Base-by-base conservation (phyloP, 768 basidiomycete species). In the Pulveroboletus frians region DNA sequence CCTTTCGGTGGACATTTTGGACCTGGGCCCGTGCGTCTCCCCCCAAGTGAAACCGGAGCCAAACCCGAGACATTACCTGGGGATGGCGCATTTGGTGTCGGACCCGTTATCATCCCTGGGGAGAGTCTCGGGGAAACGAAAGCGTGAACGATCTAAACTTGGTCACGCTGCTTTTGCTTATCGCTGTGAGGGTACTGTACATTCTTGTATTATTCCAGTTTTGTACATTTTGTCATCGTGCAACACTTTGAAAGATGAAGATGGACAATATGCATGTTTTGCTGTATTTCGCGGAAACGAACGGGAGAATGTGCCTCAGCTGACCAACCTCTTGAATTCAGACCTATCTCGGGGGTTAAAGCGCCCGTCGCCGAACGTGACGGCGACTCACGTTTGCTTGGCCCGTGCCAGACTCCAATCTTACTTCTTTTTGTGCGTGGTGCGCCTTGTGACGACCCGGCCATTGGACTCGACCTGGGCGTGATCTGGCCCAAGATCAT, bases 401-500 rank as follows among this genome's bases (percentile, higher is more conserved):
- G 54, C 50, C 57, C 20, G 45, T 30, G 2, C 54, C 52, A n/a
- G 52, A 37, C 26, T 17, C 11, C 4, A 26, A 26, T 6, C 23
- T 26, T 26, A 26, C 5, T 26, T 37, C 58, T 51, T 50, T 39
- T 54, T 51, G 14, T 10, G 48, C 10, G 47, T 1, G 26, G 61
- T 29, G 6, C 46, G 56, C 46, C 65, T 53, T 32, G 46, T 44
- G 9, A 67, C 47, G 15, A 59, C 51, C 9, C 61, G 57, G 9
- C 65, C 66, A 4, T 65, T 32, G 0, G 63, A 17, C 15, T 66
- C 67, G 47, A 58, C 45, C 5, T 59, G 58, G 0, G 21, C 34
- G 8, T 52, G 40, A 31, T 68, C 67, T 10, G 57, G 55, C 5
- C 66, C 66, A 14, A 62, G 57, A 43, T 68, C 66, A 26, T 58